Conservation (phyloP, 23 red algal species). For the Gracilaria caudata region DNA sequence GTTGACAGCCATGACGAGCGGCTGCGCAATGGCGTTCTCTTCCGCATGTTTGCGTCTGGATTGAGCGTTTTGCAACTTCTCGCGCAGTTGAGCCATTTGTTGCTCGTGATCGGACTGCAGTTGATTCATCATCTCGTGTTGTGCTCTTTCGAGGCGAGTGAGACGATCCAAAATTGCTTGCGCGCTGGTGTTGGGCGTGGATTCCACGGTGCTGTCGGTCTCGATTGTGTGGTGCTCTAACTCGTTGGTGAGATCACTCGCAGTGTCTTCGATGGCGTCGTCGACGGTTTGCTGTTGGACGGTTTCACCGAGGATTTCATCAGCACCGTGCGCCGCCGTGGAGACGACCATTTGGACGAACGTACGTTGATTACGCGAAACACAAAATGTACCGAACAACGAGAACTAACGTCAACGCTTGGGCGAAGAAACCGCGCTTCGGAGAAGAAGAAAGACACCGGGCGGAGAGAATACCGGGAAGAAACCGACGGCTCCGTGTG, state of each 20-base stretch:
- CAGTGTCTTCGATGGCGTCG: background rate
- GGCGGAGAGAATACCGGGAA: background rate
- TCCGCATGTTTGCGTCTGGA: constrained; percentile 24
- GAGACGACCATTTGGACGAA: background rate
- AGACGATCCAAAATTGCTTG: constrained; percentile 69
- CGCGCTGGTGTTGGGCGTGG: constrained; percentile 33
- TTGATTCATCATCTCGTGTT: constrained; percentile 41
- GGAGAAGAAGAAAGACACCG: too few species aligned
- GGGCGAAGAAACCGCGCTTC: background rate
- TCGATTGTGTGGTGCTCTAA: constrained; percentile 1
- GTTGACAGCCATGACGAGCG: constrained; percentile 68
- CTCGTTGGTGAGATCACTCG: constrained; percentile 5
- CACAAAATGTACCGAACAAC: too few species aligned
- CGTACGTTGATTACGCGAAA: too few species aligned
- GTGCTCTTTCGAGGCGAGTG: constrained; percentile 46
- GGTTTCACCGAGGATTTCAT: background rate
- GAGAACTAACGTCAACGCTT: background rate
- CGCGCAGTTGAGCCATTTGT: constrained; percentile 41
- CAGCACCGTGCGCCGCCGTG: background rate
- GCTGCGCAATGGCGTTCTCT: background rate
- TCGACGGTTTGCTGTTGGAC: background rate
- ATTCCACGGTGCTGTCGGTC: constrained; percentile 3
- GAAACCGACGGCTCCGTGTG: background rate
- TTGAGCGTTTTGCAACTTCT: constrained; percentile 40
- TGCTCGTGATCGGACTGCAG: constrained; percentile 35